Evolutionary conservation across 108 stramenopile genomes (phyloP).

Genomic region (Licmophora abbreviata): DNA sequence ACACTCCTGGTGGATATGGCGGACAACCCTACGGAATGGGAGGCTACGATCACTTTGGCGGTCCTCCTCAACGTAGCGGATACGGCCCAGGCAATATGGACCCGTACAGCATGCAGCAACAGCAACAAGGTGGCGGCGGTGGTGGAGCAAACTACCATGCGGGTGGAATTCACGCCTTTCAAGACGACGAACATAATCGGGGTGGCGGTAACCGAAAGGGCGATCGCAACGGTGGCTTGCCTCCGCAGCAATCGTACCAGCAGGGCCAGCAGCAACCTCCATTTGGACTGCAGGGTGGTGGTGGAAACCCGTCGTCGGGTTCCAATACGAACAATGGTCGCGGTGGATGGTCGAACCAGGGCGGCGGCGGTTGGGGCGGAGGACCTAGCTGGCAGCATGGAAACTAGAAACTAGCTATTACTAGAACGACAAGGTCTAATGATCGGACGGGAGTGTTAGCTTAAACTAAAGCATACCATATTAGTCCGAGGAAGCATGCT

Average conservation of each 20-base stretch:
- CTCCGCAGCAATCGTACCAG: slow-evolving; percentile 43
- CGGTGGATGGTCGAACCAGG: too few relatives aligned
- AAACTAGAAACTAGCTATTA: too few relatives aligned
- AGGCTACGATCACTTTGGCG: not conserved
- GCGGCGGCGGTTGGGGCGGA: too few relatives aligned
- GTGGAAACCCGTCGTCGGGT: too few relatives aligned
- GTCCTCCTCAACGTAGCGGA: not conserved
- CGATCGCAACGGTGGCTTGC: slow-evolving; percentile 26
- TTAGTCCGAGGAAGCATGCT: too few relatives aligned
- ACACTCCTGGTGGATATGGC: not conserved
- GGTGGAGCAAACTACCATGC: slow-evolving; percentile 28
- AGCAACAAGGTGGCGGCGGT: too few relatives aligned
- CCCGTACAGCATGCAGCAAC: not conserved
- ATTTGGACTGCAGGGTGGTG: too few relatives aligned
- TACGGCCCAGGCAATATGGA: not conserved
- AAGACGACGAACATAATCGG: slow-evolving; percentile 49
- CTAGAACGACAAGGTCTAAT: too few relatives aligned
- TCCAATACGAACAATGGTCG: too few relatives aligned
- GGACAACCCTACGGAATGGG: not conserved
- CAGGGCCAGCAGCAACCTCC: slow-evolving; percentile 6
- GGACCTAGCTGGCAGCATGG: too few relatives aligned
- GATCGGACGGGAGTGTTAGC: too few relatives aligned
- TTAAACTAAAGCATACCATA: too few relatives aligned
- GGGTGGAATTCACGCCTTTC: slow-evolving; percentile 44
- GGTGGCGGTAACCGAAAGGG: slow-evolving; percentile 44